phyloP scores from a whole-genome alignment of 2,329 filamentous ascomycete species.

The Chrysoporthe deuterocubensis region DNA sequence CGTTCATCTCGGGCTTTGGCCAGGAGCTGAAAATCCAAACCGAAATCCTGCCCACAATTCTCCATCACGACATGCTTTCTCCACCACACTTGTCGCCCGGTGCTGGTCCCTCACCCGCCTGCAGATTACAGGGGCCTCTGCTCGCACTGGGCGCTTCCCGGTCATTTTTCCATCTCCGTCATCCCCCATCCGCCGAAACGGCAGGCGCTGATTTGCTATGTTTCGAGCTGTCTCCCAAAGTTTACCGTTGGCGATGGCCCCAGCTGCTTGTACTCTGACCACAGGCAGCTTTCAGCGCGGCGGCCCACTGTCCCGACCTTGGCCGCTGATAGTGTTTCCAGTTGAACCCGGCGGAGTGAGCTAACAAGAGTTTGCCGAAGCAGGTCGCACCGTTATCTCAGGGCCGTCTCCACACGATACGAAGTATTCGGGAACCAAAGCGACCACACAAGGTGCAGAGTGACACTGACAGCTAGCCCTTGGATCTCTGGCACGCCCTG shows the following conservation, averaged over 20 bases:
- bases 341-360: background rate
- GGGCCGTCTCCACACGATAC: conserved; percentile 15
- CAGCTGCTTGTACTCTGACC: conserved; percentile 18
- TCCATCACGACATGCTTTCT: conserved; percentile 27
- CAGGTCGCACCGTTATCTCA: conserved; percentile 15
- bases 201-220: conserved; percentile 23
- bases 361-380: conserved; percentile 11
- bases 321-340: background rate
- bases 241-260: conserved; percentile 19
- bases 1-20: conserved; percentile 25
- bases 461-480: conserved; percentile 23
- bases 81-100: conserved; percentile 29
- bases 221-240: conserved; percentile 21
- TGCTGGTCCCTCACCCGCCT: conserved; percentile 27
- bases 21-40: conserved; percentile 25
- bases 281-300: conserved; percentile 15
- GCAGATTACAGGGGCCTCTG: conserved; percentile 24
- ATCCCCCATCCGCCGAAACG: conserved; percentile 21
- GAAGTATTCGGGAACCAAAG: conserved; percentile 22
- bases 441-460: conserved; percentile 17
- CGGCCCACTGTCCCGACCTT: conserved; percentile 19
- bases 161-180: conserved; percentile 30
- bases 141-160: conserved; percentile 36
- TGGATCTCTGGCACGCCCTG: conserved; percentile 19
- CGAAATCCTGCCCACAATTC: conserved; percentile 23